Percentiles rank a stretch among this genome's conserved stretches.
These are phyloP conservation scores for Stephanodiscus minutulus DNA, from an alignment of 108 stramenopile genomes.

Conservation along the genomic window DNA sequence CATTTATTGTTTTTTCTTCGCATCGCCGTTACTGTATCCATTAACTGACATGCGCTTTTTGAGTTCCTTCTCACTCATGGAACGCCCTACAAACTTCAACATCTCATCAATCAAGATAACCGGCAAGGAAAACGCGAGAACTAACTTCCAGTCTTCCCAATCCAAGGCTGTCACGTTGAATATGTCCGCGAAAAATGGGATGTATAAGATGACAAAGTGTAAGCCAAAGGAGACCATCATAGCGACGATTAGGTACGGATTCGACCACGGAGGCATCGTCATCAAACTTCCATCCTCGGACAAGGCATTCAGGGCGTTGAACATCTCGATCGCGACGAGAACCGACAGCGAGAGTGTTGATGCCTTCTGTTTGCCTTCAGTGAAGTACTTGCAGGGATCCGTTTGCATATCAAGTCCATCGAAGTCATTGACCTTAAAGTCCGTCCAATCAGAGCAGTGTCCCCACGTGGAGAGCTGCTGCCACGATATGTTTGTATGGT, in stretches of 20 bases:
- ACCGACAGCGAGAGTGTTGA: conserved; percentile 76
- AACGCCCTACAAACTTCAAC: conserved; percentile 60
- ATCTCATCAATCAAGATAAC: conserved; percentile 68
- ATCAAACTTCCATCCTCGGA: conserved; percentile 78
- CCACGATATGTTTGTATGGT: conserved; percentile 52
- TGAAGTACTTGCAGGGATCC: conserved; percentile 63
- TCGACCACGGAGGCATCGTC: conserved; percentile 79
- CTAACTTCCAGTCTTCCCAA: conserved; percentile 53
- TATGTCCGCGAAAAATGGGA: conserved; percentile 49
- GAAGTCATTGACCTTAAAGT: conserved; percentile 49
- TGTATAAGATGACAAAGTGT: conserved; percentile 75
- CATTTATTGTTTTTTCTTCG: conserved; percentile 45
- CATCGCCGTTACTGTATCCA: conserved; percentile 23
- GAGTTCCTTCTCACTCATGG: conserved; percentile 47
- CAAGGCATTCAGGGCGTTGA: conserved; percentile 80
- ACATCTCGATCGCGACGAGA: conserved; percentile 86
- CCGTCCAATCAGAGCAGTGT: conserved; percentile 35
- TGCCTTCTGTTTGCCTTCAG: conserved; percentile 53
- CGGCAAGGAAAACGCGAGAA: conserved; percentile 53
- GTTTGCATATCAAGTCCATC: conserved; percentile 60
- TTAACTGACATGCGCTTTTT: conserved; percentile 35
- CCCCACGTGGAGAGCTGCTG: conserved; percentile 56
- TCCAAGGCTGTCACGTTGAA: conserved; percentile 70
- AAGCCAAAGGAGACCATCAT: conserved; percentile 73
- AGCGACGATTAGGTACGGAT: conserved; percentile 73